Evolutionary conservation across 352 stramenopile species (phyloP).

Genomic region (Pythium guiyangense): DNA sequence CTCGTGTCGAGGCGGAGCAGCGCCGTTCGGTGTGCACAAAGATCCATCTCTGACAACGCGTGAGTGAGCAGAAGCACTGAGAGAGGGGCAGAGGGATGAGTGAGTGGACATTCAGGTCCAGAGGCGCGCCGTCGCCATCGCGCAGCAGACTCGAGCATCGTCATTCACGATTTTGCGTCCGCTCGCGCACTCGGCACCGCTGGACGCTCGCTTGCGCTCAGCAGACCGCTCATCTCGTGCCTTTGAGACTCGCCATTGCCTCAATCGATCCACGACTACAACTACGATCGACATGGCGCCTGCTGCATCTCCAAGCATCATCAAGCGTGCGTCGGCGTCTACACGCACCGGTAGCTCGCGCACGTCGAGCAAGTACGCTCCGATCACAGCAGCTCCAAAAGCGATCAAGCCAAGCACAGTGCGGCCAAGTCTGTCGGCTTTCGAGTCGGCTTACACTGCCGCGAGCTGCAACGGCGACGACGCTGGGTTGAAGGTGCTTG

Average conservation of each 20-base stretch:
- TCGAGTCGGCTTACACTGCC: background rate
- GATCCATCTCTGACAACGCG: too few relatives aligned
- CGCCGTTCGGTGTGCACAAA: too few relatives aligned
- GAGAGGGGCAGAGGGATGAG: background rate
- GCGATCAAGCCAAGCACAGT: conserved; percentile 1
- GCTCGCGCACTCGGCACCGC: conserved; percentile 8
- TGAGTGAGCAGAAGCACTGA: too few relatives aligned
- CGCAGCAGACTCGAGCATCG: too few relatives aligned
- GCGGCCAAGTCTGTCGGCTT: conserved; percentile 1
- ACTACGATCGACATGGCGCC: too few relatives aligned
- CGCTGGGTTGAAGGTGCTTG: conserved; percentile 20
- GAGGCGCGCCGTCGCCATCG: background rate
- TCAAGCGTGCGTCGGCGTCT: too few relatives aligned
- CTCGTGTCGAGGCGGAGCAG: background rate
- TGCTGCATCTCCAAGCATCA: too few relatives aligned
- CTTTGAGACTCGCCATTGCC: background rate
- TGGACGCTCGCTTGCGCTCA: background rate
- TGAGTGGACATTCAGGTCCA: background rate
- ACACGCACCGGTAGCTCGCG: background rate
- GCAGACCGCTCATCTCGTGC: background rate
- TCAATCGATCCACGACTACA: too few relatives aligned
- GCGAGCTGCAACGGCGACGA: background rate
- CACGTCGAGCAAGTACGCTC: background rate
- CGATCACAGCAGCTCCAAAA: background rate
- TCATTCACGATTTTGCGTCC: conserved; percentile 34